These are phyloP conservation scores for Hirsutella rhossiliensis DNA, from an alignment of 2,329 filamentous ascomycete species.

Conservation along the genomic window DNA sequence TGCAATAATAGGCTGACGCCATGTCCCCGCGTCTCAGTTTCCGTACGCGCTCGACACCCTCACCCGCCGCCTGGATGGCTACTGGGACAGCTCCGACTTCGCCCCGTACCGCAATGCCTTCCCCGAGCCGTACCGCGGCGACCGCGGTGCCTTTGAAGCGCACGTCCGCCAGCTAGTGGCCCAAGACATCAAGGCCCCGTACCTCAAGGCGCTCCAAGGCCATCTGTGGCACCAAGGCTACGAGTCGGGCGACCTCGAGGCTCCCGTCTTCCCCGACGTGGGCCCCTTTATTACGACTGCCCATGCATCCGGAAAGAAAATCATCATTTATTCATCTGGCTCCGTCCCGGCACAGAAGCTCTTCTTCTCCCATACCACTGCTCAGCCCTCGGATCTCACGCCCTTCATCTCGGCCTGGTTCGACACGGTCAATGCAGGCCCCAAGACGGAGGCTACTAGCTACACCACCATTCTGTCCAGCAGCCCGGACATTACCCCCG, in stretches of 20 bases:
- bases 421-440: conserved; percentile 70
- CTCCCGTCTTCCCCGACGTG: conserved; percentile 66
- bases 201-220: conserved; percentile 70
- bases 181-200: conserved; percentile 62
- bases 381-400: conserved; percentile 45
- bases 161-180: conserved; percentile 61
- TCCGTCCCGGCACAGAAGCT: conserved; percentile 73
- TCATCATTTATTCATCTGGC: conserved; percentile 74
- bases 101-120: conserved; percentile 59
- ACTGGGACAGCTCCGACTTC: conserved; percentile 58
- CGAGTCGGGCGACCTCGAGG: conserved; percentile 53
- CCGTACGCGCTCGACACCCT: conserved; percentile 62
- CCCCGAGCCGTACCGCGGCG: conserved; percentile 48
- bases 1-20: conserved; percentile 4
- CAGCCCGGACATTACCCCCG: conserved; percentile 28
- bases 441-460: conserved; percentile 55
- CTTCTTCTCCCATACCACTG: conserved; percentile 57
- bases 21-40: conserved; percentile 39
- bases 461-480: conserved; percentile 50
- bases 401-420: conserved; percentile 54
- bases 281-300: conserved; percentile 49
- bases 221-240: conserved; percentile 71
- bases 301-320: conserved; percentile 38
- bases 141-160: conserved; percentile 45
- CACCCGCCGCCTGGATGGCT: conserved; percentile 46